These are phyloP conservation scores for Petunia hybrid DNA, from an alignment of 305 asterid species.

Conservation along the genomic window DNA sequence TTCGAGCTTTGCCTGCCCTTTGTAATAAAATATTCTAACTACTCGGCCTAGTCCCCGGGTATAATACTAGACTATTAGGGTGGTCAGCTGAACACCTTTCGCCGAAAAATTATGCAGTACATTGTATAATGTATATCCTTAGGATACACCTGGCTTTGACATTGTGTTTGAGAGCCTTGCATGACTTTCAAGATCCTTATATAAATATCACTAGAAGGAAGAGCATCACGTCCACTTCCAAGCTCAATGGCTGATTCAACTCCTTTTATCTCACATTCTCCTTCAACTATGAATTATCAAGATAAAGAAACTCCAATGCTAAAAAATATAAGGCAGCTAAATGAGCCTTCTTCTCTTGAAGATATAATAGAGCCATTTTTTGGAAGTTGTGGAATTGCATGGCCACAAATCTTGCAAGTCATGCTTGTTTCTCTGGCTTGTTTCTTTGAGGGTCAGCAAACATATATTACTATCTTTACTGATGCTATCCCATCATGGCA, in stretches of 20 bases:
- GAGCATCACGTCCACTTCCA: background rate
- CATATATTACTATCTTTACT: constrained; percentile 39
- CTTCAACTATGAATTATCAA: constrained; percentile 4
- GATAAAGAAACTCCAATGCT: constrained; percentile 23
- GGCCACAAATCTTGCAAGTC: constrained; percentile 43
- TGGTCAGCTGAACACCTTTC: too few species aligned
- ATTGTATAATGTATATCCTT: too few species aligned
- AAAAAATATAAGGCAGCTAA: background rate
- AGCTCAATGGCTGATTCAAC: constrained; percentile 32
- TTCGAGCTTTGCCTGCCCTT: too few species aligned
- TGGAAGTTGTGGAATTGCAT: constrained; percentile 31
- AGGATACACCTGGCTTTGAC: too few species aligned
- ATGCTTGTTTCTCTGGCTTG: constrained; percentile 41
- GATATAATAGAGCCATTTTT: constrained; percentile 38
- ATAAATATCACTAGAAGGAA: constrained; percentile 3
- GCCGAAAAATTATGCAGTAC: too few species aligned
- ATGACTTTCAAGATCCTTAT: background rate
- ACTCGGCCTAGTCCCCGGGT: too few species aligned
- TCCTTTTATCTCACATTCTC: constrained; percentile 21
- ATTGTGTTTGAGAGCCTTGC: too few species aligned
- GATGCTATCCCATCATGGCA: constrained; percentile 42
- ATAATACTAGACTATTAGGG: too few species aligned
- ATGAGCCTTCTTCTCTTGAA: constrained; percentile 30
- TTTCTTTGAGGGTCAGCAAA: constrained; percentile 42
- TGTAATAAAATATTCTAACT: too few species aligned